These are phyloP conservation scores for Fraxinus floribunda DNA, from an alignment of 305 asterid species.

Conservation along the genomic window DNA sequence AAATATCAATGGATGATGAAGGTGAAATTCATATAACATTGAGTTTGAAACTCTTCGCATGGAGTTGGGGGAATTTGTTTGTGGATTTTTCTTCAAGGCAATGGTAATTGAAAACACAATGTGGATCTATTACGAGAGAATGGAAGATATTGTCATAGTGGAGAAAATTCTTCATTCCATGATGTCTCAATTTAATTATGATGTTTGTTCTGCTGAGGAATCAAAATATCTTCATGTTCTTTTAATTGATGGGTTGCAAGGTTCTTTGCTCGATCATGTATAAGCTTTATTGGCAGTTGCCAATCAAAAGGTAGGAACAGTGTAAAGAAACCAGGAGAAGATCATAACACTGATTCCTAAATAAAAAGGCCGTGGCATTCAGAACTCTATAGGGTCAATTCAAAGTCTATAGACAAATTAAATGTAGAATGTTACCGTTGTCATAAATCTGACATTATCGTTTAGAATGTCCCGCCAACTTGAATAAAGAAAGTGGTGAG, in stretches of 20 bases:
- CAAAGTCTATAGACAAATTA: neutral
- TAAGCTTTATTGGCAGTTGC: neutral
- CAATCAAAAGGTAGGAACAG: neutral
- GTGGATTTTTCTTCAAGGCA: neutral
- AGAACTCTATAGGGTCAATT: neutral
- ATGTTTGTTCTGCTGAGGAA: neutral
- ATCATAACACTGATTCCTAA: neutral
- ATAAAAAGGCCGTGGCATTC: neutral
- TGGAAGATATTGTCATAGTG: neutral
- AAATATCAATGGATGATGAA: neutral
- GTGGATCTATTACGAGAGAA: neutral
- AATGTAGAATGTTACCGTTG: neutral
- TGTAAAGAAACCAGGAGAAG: neutral
- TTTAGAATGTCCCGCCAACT: neutral
- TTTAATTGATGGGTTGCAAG: neutral
- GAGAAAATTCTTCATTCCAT: neutral
- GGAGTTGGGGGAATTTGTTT: neutral
- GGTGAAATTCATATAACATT: neutral
- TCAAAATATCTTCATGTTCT: neutral
- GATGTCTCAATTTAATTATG: neutral
- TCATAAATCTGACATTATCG: slow-evolving; percentile 14
- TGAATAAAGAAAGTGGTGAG: neutral
- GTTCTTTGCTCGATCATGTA: neutral
- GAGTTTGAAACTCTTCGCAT: neutral
- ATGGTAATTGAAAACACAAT: neutral